phyloP scores from a whole-genome alignment of 148 eudicot genomes.

The Rheum nobile region DNA sequence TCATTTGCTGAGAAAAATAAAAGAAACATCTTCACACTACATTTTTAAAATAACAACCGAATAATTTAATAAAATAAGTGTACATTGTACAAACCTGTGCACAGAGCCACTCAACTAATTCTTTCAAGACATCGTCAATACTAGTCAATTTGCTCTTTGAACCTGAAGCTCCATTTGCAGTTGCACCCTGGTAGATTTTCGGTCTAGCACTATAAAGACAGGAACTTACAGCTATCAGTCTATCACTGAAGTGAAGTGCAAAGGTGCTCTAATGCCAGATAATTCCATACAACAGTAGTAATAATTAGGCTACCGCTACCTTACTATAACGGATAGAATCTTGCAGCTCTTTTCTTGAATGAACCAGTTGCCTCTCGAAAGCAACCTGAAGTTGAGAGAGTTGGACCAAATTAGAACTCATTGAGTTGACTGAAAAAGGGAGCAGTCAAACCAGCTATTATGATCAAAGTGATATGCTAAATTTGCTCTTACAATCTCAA shows the following conservation, averaged over 20 bases:
- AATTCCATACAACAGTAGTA: neutral
- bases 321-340: conserved; percentile 69
- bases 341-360: conserved; percentile 96
- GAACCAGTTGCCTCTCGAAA: conserved; percentile 94
- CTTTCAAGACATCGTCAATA: conserved; percentile 69
- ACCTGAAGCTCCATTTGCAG: conserved; percentile 48
- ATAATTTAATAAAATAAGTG: neutral
- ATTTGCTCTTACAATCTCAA: neutral
- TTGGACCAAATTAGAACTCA: neutral
- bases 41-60: neutral
- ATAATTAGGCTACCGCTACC: conserved; percentile 29
- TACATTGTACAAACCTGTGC: conserved; percentile 47
- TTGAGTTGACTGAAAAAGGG: conserved; percentile 1
- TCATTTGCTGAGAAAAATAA: neutral
- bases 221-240: conserved; percentile 2
- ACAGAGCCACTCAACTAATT: conserved; percentile 87
- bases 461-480: neutral
- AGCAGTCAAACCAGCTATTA: neutral
- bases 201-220: conserved; percentile 59
- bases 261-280: neutral
- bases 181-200: conserved; percentile 32
- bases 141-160: conserved; percentile 57
- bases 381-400: conserved; percentile 43
- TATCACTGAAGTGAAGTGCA: neutral
- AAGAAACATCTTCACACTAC: neutral